Evolutionary conservation across 106 monocot species (phyloP), one percentile per base, ranked within the genome.

Genomic region (Agapanthus africanus): DNA sequence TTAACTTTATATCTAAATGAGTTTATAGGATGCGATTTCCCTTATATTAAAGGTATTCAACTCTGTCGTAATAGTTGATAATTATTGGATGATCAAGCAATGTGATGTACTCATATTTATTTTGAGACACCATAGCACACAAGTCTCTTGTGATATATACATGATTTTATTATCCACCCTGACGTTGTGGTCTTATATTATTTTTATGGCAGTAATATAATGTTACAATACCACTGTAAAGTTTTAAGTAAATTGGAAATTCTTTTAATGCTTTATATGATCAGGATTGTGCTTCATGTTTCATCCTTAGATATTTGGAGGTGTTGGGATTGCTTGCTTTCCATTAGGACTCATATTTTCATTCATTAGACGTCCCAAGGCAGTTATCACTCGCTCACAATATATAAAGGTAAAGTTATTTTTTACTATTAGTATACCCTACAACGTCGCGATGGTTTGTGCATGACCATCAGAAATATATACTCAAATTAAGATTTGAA

Each of bases 331-430:
- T 67, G 87, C 86, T 67, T 90, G 73, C 71, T 84, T 90, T 65
- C 93, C 93, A 46, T 63, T 94, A 52, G 79, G 87, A 33, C 86
- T 94, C 35, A 87, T 94, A 63, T 84, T 75, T 74, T 80, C 86
- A 73, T 94, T 94, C 78, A 63, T 87, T 65, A 71, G 84, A 36
- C 83, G 90, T 11, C 93, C 93, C 7, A 94, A 94, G 76, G 90
- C 93, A 66, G 93, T 94, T 23, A 94, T 94, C 60, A 94, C 93
- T 68, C 93, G 90, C 30, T 90, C 93, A 47, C 93, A 94, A 49
- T 94, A 94, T 77, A 94, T 94, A 33, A 94, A 94, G 93, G 90
- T 94, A 15, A 31, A 26, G n/a, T n/a, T n/a, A n/a, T 62, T 2
- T 14, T 34, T 32, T n/a, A n/a, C n/a, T 21, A 10, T 30, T 0